Evolutionary conservation across 2,329 filamentous ascomycete species (phyloP).

Genomic region (Paracoccidioides brasiliensis): DNA sequence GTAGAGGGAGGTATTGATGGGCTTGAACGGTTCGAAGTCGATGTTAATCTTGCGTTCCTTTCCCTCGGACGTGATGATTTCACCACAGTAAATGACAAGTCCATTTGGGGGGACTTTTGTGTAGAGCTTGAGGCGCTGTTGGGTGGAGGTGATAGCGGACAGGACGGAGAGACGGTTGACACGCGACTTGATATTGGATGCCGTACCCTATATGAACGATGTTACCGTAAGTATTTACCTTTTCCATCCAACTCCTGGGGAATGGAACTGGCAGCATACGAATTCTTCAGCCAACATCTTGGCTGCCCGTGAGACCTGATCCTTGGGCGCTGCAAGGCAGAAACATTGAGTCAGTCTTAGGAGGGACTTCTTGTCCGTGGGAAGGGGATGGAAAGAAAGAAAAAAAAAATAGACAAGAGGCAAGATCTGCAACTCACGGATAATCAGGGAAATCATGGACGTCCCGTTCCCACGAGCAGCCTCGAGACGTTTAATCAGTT

Average conservation of each 20-base stretch:
- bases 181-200: constrained; percentile 98
- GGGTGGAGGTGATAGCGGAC: constrained; percentile 96
- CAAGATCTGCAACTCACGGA: constrained; percentile 51
- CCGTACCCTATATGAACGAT: constrained; percentile 58
- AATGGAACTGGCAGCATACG: constrained; percentile 42
- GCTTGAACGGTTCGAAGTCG: constrained; percentile 99
- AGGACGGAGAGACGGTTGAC: constrained; percentile 97
- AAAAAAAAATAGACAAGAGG: background rate
- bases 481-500: constrained; percentile 97
- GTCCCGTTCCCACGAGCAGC: constrained; percentile 96
- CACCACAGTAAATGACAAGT: constrained; percentile 96
- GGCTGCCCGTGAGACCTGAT: constrained; percentile 86
- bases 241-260: background rate
- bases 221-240: constrained; percentile 6
- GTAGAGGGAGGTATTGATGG: constrained; percentile 98
- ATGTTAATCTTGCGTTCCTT: constrained; percentile 99
- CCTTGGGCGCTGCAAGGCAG: constrained; percentile 64
- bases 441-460: constrained; percentile 98
- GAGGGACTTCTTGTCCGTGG: background rate
- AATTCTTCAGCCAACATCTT: constrained; percentile 99
- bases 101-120: constrained; percentile 98
- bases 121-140: constrained; percentile 97
- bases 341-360: constrained; percentile 1
- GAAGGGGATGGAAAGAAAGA: background rate
- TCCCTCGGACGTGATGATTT: constrained; percentile 97